Evolutionary conservation across 768 basidiomycete genomes (phyloP).

Genomic region (Hygrophorus pudorinus): DNA sequence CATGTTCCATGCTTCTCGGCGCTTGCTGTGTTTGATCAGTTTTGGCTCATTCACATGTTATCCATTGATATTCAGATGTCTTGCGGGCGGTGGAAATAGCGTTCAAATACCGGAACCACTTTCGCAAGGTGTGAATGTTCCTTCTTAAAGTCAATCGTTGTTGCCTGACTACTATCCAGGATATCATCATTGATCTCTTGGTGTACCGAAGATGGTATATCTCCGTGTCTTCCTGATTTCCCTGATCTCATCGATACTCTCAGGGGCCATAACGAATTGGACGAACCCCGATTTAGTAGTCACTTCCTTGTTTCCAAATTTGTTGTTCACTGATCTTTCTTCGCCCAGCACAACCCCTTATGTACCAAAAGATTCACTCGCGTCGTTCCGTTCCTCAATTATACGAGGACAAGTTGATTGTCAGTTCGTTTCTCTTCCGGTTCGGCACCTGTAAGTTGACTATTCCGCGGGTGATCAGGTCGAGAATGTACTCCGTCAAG

Average conservation of each 20-base stretch:
- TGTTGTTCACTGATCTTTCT: too few relatives aligned
- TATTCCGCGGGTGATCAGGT: constrained; percentile 19
- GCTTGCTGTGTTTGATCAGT: too few relatives aligned
- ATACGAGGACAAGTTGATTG: constrained; percentile 73
- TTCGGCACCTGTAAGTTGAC: neutral
- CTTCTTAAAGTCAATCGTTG: neutral
- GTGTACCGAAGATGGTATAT: constrained; percentile 77
- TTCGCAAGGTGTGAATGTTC: constrained; percentile 53
- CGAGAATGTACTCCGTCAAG: constrained; percentile 42
- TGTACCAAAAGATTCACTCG: constrained; percentile 82
- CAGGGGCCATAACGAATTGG: constrained; percentile 77
- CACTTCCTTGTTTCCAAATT: too few relatives aligned
- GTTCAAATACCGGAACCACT: constrained; percentile 77
- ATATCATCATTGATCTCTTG: constrained; percentile 82
- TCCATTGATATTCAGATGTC: constrained; percentile 43
- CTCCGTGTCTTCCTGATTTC: neutral
- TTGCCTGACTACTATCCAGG: constrained; percentile 24
- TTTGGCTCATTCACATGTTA: neutral
- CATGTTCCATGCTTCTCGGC: neutral
- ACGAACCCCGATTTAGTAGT: constrained; percentile 64
- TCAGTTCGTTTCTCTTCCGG: constrained; percentile 21
- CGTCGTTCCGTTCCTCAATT: constrained; percentile 69
- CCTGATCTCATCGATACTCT: neutral
- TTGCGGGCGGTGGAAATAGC: constrained; percentile 80
- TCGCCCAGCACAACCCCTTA: constrained; percentile 53